These are phyloP conservation scores for Backusella circina DNA, from an alignment of 192 early-diverging fungal species.

Conservation along the genomic window DNA sequence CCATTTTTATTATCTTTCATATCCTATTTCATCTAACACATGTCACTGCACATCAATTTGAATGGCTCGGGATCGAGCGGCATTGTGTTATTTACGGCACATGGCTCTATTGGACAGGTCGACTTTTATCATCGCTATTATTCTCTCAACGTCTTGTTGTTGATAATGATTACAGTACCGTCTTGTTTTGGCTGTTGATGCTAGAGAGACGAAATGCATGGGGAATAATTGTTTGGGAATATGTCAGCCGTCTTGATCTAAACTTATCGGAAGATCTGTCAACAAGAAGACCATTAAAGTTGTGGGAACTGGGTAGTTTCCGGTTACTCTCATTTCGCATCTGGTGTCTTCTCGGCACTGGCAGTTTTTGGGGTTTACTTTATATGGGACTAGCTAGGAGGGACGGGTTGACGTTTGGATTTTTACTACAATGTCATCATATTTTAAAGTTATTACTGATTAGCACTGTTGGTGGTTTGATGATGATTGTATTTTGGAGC, in stretches of 20 bases:
- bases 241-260: slow-evolving; percentile 42
- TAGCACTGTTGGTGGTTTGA: slow-evolving; percentile 38
- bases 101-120: slow-evolving; percentile 54
- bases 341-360: slow-evolving; percentile 49
- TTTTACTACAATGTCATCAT: slow-evolving; percentile 23
- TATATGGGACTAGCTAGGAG: slow-evolving; percentile 29
- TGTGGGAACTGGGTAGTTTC: slow-evolving; percentile 14
- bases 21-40: slow-evolving; percentile 43
- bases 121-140: slow-evolving; percentile 43
- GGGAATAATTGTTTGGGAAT: slow-evolving; percentile 55
- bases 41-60: slow-evolving; percentile 40
- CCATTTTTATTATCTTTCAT: slow-evolving; percentile 26
- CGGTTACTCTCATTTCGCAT: slow-evolving; percentile 33
- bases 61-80: slow-evolving; percentile 40
- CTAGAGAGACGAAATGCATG: slow-evolving; percentile 48
- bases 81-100: slow-evolving; percentile 55
- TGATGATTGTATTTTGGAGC: slow-evolving; percentile 51
- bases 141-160: slow-evolving; percentile 41
- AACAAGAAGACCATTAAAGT: background rate
- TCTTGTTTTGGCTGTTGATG: slow-evolving; percentile 43
- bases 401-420: slow-evolving; percentile 24
- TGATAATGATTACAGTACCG: slow-evolving; percentile 33
- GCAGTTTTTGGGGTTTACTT: slow-evolving; percentile 45
- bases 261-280: background rate
- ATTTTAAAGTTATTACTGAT: slow-evolving; percentile 37